Evolutionary conservation across 1,139 yeast species (phyloP).

Genomic region (Kazachstania sp.): DNA sequence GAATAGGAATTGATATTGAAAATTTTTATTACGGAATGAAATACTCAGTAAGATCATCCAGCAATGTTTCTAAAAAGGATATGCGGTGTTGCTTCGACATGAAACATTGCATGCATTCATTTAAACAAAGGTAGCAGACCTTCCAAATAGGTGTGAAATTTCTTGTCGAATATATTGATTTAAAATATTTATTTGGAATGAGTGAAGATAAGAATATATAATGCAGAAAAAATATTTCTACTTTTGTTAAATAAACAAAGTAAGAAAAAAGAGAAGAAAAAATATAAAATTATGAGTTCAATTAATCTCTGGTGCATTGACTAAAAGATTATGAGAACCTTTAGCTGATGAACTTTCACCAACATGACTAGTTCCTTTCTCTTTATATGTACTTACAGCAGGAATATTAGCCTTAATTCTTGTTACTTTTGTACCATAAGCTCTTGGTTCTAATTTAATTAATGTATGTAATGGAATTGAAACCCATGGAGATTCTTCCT

Average conservation of each 20-base stretch:
- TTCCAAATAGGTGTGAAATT: too few species aligned
- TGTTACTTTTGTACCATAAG: conserved; percentile 81
- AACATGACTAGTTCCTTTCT: conserved; percentile 77
- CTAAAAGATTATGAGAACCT: conserved; percentile 29
- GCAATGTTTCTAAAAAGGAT: too few species aligned
- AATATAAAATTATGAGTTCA: neutral
- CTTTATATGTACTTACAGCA: conserved; percentile 94
- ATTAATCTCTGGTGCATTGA: conserved; percentile 27
- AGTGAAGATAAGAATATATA: neutral
- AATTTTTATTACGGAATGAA: too few species aligned
- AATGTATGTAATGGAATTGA: conserved; percentile 93
- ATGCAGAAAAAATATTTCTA: neutral
- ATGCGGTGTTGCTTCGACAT: neutral
- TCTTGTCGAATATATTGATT: too few species aligned
- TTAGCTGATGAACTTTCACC: conserved; percentile 43
- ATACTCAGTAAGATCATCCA: too few species aligned
- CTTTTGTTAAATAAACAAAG: neutral
- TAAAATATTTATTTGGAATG: neutral
- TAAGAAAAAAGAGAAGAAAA: neutral
- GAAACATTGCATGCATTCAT: neutral
- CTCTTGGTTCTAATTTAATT: conserved; percentile 87
- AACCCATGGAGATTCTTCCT: conserved; percentile 98
- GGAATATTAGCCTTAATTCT: conserved; percentile 93
- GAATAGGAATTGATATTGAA: too few species aligned
- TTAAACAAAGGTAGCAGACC: too few species aligned